Evolutionary conservation across 2,329 filamentous ascomycete genomes (phyloP), one percentile per base, ranked within the genome.

Genomic region (Escovopsis weberi): DNA sequence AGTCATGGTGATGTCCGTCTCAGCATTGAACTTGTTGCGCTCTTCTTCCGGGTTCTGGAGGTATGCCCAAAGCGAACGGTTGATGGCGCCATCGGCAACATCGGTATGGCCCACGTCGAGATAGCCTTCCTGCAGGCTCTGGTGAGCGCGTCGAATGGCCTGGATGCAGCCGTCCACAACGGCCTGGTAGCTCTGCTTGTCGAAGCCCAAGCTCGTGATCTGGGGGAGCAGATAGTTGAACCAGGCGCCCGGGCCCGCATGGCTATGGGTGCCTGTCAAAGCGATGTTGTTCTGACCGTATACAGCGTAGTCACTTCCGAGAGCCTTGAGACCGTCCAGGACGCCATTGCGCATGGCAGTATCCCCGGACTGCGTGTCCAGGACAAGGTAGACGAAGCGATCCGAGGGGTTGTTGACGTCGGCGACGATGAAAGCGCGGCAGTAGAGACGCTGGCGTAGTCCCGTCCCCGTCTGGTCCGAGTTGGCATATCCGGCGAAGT

Each of bases 191-290:
- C 85, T 93, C 59, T 93, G 84, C 54, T 79, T 78, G 60, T 86
- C 74, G 53, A 94, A 95, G 0, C 89, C 89, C 45, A 82, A 72
- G 54, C 80, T 88, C 0, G 89, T 91, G 49, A 96, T 82, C 57
- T 95, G 88, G 7, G 88, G 89, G 6, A 95, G 69, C 9, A 96
- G 72, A 57, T 95, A 96, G 62, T 96, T 96, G 58, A 93, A 70
- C 86, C 87, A 96, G 6, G 83, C 89, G 2, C 84, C 89, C 0
- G 89, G 88, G 0, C 88, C 89, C 23, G 87, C 81, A 63, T 96
- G 89, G 26, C 85, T 91, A 60, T 96, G 89, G 0, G 89, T 96
- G 42, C 88, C 89, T 0, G 86, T 94, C 19, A 96, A 74, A 32
- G 89, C 89, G 33, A 95, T 65, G 55, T 94, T 96, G 52, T 83